These are phyloP conservation scores for Canavalia ensiformis DNA, from an alignment of 306 rosid genomes.

Conservation along the genomic window DNA sequence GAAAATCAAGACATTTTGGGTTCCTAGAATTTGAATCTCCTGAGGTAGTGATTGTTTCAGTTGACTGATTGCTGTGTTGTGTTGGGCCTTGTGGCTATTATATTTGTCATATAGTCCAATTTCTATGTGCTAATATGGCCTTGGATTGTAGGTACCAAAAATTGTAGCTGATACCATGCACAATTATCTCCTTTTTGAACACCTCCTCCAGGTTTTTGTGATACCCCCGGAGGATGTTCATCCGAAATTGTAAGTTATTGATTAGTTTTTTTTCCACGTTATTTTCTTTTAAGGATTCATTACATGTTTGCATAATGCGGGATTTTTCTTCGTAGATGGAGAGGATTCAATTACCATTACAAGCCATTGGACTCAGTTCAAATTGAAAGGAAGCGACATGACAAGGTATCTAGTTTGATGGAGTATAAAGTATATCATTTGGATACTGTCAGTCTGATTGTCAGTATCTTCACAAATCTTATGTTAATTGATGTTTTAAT, in stretches of 20 bases:
- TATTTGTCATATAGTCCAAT: constrained; percentile 11
- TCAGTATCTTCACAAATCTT: neutral
- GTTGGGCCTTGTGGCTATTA: constrained; percentile 6
- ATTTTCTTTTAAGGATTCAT: constrained; percentile 9
- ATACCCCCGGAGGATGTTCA: constrained; percentile 82
- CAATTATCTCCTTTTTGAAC: constrained; percentile 84
- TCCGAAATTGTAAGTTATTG: constrained; percentile 71
- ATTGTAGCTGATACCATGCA: constrained; percentile 92
- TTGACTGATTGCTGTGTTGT: neutral
- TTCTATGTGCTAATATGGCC: constrained; percentile 30
- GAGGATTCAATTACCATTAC: constrained; percentile 64
- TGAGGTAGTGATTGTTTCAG: constrained; percentile 60
- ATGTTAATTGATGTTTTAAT: constrained; percentile 26
- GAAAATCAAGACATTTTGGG: constrained; percentile 85
- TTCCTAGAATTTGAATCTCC: constrained; percentile 86
- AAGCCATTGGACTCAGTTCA: constrained; percentile 69
- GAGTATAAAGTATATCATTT: neutral
- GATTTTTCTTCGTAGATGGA: constrained; percentile 65
- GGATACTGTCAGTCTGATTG: neutral
- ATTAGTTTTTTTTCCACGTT: neutral
- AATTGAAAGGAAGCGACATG: constrained; percentile 65
- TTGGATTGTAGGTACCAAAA: constrained; percentile 78
- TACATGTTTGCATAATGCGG: neutral
- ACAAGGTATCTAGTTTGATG: constrained; percentile 63
- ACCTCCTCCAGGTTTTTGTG: constrained; percentile 74